phyloP scores from a whole-genome alignment of 2,329 filamentous ascomycete genomes.

The Coniochaeta hoffmannii region DNA sequence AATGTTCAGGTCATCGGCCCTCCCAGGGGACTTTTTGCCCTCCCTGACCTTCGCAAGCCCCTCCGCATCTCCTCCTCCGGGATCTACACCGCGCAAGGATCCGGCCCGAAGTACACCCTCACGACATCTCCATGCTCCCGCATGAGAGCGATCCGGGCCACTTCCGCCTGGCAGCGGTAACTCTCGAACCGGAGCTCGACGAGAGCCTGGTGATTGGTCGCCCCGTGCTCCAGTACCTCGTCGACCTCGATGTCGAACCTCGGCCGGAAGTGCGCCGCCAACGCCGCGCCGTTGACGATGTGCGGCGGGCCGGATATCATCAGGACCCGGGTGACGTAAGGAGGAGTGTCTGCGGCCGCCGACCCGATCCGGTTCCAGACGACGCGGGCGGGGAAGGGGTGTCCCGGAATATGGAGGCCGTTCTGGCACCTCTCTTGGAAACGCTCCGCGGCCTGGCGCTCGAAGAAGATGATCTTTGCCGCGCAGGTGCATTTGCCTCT shows the following conservation, averaged over 20 bases:
- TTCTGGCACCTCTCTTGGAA: no score
- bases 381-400: slow-evolving; percentile 23
- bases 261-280: slow-evolving; percentile 32
- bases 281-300: slow-evolving; percentile 33
- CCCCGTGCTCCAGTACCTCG: slow-evolving; percentile 20
- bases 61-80: no score
- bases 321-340: slow-evolving; percentile 37
- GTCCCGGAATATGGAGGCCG: no score
- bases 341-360: slow-evolving; percentile 17
- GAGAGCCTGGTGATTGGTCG: slow-evolving; percentile 13
- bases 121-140: slow-evolving; percentile 15
- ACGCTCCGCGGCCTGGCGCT: no score
- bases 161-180: slow-evolving; percentile 46
- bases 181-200: slow-evolving; percentile 48
- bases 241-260: slow-evolving; percentile 42
- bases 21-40: no score
- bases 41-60: no score
- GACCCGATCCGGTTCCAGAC: slow-evolving; percentile 42
- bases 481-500: no score
- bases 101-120: slow-evolving; percentile 11
- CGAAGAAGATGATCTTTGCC: no score
- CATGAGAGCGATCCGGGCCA: slow-evolving; percentile 27
- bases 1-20: no score
- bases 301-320: slow-evolving; percentile 36
- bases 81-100: slow-evolving; percentile 9